Base-by-base conservation (phyloP, 2,329 filamentous ascomycete genomes). In the Colletotrichum phormii region DNA sequence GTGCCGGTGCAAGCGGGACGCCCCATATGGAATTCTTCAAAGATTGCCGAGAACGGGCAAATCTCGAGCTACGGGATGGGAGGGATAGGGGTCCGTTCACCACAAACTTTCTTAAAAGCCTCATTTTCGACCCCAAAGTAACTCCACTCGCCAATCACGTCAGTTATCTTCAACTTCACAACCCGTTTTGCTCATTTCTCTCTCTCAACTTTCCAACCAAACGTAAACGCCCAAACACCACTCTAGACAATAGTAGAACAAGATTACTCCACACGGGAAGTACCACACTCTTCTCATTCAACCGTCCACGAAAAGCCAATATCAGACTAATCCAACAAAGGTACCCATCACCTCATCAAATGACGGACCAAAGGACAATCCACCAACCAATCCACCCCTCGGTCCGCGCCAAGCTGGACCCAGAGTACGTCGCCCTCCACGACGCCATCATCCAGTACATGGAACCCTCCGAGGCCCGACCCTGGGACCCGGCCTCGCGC, bases 391-490 rank as follows among this genome's bases (percentile, higher is more conserved):
- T 84, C 62, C 79, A 83, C 72, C 77, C 79, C 11, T 72, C 74
- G 22, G 76, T 83, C 35, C 79, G 80, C 18, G 67, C 74, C 2
- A 66, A 61, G 6, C 78, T 84, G 1, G 82, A 84, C 75, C 80
- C 81, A 12, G 79, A 84, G 68, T 84, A 84, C 53, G 79, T 82
- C 37, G 76, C 77, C 37, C 80, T 83, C 60, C 83, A 84, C 72
- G 81, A 84, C 35, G 67, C 78, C 35, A 74, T 82, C 73, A 72
- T 84, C 31, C 82, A 83, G 61, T 83, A 81, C 67, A 76, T 84
- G 49, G 74, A 76, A 24, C 80, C 80, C 0, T 80, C 80, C 37
- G 81, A 85, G 64, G 67, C 74, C 18, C 77, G 74, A 31, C 71
- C 70, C 5, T 85, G 83, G 83, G 79, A 82, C 62, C 63, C 63